Evolutionary conservation across 2,329 filamentous ascomycete genomes (phyloP).

Genomic region (Capronia americana): DNA sequence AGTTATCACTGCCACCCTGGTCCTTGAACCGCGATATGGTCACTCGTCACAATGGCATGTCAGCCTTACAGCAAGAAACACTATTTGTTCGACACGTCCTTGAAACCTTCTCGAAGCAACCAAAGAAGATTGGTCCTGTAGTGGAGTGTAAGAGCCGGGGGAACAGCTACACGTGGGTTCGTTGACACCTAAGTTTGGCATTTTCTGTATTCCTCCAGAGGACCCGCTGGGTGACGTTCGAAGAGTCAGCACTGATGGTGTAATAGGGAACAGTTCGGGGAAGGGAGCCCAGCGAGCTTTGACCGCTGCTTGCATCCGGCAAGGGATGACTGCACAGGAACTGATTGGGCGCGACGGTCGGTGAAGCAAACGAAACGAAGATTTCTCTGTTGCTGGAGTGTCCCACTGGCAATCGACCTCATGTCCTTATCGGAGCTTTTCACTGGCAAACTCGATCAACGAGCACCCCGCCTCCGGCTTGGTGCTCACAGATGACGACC

Average conservation of each 20-base stretch:
- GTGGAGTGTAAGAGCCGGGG: constrained; percentile 1
- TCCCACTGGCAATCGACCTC: constrained; percentile 17
- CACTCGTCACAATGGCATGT: constrained; percentile 11
- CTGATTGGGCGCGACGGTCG: constrained; percentile 18
- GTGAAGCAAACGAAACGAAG: constrained; percentile 6
- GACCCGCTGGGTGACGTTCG: constrained; percentile 24
- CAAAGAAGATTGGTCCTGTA: constrained; percentile 2
- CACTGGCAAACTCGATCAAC: constrained; percentile 15
- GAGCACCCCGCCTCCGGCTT: constrained; percentile 22
- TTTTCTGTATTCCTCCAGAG: neutral
- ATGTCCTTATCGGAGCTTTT: constrained; percentile 28
- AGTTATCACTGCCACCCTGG: constrained; percentile 13
- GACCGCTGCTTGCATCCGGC: constrained; percentile 24
- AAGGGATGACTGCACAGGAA: constrained; percentile 7
- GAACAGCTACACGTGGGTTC: constrained; percentile 2
- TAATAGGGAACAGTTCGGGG: constrained; percentile 3
- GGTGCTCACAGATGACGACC: neutral
- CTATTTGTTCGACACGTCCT: constrained; percentile 10
- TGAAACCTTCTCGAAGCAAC: constrained; percentile 1
- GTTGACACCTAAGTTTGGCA: constrained; percentile 6
- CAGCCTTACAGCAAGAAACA: constrained; percentile 23
- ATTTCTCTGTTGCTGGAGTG: constrained; percentile 10
- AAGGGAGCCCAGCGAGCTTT: constrained; percentile 15
- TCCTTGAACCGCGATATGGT: constrained; percentile 22
- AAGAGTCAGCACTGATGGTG: constrained; percentile 19